Conservation (phyloP, 2,329 filamentous ascomycete species). For the Aspergillus puulaauensis region DNA sequence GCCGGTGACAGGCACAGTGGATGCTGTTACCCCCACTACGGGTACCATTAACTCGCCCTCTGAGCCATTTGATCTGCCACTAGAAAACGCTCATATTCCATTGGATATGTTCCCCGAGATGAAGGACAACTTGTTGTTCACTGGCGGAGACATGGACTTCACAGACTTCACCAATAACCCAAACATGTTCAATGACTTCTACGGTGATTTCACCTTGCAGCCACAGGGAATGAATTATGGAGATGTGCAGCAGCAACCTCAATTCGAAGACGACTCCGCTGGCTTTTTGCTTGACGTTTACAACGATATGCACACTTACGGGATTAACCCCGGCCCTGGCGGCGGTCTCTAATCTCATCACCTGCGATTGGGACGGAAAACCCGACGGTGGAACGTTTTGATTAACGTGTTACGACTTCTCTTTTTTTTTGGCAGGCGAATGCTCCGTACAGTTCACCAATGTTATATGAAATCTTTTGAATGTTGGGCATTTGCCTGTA, state of each 20-base stretch:
- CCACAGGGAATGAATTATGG: slow-evolving; percentile 6
- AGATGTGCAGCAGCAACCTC: slow-evolving; percentile 7
- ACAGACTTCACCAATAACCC: slow-evolving; percentile 4
- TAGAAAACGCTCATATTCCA: slow-evolving; percentile 9
- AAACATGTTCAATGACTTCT: slow-evolving; percentile 12
- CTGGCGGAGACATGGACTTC: slow-evolving; percentile 8
- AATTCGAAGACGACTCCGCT: slow-evolving; percentile 10
- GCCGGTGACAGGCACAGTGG: slow-evolving; percentile 5
- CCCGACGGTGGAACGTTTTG: slow-evolving; percentile 2
- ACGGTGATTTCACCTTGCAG: slow-evolving; percentile 7
- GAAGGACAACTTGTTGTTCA: slow-evolving; percentile 10
- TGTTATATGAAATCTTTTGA: neutral
- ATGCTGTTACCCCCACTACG: slow-evolving; percentile 10
- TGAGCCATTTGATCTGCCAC: slow-evolving; percentile 7
- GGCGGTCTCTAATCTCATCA: slow-evolving; percentile 10
- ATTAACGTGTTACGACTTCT: slow-evolving; percentile 12
- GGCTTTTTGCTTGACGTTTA: slow-evolving; percentile 11
- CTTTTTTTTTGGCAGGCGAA: slow-evolving; percentile 3
- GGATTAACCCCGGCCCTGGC: slow-evolving; percentile 9
- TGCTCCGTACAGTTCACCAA: neutral
- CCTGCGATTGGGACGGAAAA: slow-evolving; percentile 1
- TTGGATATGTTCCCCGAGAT: slow-evolving; percentile 10
- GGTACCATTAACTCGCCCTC: slow-evolving; percentile 12
- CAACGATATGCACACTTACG: slow-evolving; percentile 13
- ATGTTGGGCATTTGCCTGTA: neutral